Base-by-base conservation (phyloP, 208 protist genomes). In the Leptomonas pyrrhocoris region DNA sequence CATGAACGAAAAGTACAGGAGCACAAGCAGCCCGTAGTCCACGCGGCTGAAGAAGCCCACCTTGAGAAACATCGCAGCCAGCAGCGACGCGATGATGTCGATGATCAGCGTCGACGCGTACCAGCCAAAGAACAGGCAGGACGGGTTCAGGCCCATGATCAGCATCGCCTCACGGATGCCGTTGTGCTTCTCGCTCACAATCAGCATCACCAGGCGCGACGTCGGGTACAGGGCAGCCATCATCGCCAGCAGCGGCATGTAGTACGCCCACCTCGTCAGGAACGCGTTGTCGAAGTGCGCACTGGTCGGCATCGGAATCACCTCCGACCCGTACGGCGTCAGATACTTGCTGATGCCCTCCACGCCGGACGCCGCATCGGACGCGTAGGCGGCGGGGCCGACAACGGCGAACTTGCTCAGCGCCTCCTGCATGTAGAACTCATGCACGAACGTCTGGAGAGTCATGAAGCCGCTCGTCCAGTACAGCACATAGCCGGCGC, bases 81-180 rank as follows among this genome's bases (percentile, higher is more conserved):
- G 76, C 58, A 90, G 55, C 38, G 83, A 76, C 31, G 87, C 70
- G 27, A 93, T 60, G 27, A 89, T 49, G 68, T 91, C 80, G n/a
- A 83, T 86, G 45, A 89, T 28, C 25, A 90, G 61, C 27, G 83
- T 79, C 28, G 81, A 82, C 21, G 70, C 64, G 78, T 83, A 91
- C 91, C 91, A 96, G 21, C 88, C 85, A 38, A 79, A 50, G 48
- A 88, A 84, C 68, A 93, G 69, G 68, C 81, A 92, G 3, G 77
- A 83, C 56, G 76, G 88, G 46, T 86, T 81, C 51, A 96, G 76
- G 36, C 89, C 91, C 91, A 96, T 96, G 74, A 96, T 93, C 42
- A 93, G 79, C 91, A 96, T 96, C 40, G 83, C 81, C 73, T 94
- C 89, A 30, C 89, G 86, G 70, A 94, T 86, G 42, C 83, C 77